Base-by-base conservation (phyloP, 345 rosid species). In the Pistacia vera region DNA sequence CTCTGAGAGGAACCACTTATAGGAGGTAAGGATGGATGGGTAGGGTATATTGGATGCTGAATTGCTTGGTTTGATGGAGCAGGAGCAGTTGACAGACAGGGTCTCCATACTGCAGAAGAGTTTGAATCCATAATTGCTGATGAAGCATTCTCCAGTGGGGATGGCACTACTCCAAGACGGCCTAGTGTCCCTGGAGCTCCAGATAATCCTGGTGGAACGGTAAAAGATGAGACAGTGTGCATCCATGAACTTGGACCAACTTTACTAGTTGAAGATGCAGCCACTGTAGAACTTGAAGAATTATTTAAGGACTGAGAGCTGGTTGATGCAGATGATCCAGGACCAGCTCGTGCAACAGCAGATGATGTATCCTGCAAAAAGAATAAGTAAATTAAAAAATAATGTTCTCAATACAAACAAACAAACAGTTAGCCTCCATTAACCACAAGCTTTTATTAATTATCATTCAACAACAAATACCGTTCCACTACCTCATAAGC, bases 1-100 rank as follows among this genome's bases (percentile, higher is more conserved):
- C 91, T 93, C 76, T 85, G 97, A 38, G 91, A 90, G 54, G 85
- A 72, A 80, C 86, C 85, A 86, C 81, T 86, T 81, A 88, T 81
- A 73, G 89, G 30, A 82, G 95, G 92, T 63, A 87, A 67, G 59
- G 96, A 79, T 71, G 90, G 85, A 81, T 85, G 87, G 57, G 90
- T 79, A 68, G 91, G 89, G 77, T 86, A 88, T 33, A 85, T 73
- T 78, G 90, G 97, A 20, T 85, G 93, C 84, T 86, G 95, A 81
- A 81, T 71, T 54, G 76, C 79, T 68, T 84, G 83, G 83, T 77
- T 87, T 70, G 85, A 71, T 38, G 83, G 67, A 79, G 84, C 75
- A 82, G 90, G 81, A 69, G 76, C 72, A 49, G 78, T 52, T 11
- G 81, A 76, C 85, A 81, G 55, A 77, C 72, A 73, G 17, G 92